Base-by-base conservation (phyloP, 192 early-diverging fungal species). In the Coemansia sp. region DNA sequence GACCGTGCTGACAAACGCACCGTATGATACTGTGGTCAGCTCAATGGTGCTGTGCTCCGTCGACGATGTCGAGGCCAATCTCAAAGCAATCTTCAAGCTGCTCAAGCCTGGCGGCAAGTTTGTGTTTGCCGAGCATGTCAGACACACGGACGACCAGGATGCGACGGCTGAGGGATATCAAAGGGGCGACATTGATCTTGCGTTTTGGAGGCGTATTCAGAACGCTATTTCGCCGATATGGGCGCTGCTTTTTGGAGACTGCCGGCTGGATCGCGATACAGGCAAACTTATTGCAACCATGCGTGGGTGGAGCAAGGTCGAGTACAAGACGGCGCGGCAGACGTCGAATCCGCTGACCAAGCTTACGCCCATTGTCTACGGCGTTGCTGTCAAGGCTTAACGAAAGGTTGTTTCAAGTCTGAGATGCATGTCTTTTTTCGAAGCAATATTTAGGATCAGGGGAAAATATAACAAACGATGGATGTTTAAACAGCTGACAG, bases 41-140 rank as follows among this genome's bases (percentile, higher is more conserved):
- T 77, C 73, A 11, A n/a, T 70, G 38, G 73, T 67, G 9, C 47
- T 77, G 40, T 77, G 73, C 59, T 70, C 67, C 9, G 67, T 77
- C 4, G 38, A 47, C 40, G 38, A 62, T 21, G 17, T 58, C 19
- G 63, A 62, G 27, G 60, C 49, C 3, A 77, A 62, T 18, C 47
- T 77, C 55, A 49, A 63, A 1, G 53, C 55, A 0, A 59, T 70
- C 19, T 40, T 52, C 30, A 40, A 19, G 19, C 60, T 77, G 59
- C 64, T 77, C 40, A 56, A 18, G 21, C 73, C 73, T 14, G 67
- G 73, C 44, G 67, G 73, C 15, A 49, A 48, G 15, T 64, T 63
- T 18, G 53, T 77, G 9, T 77, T 77, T 46, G 48, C 70, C 13
- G 67, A 77, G 60, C 73, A 77, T 39, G 73, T 77, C 33, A 55